These are phyloP conservation scores for Toxicodendron radicans DNA, from an alignment of 345 rosid species.

Conservation along the genomic window DNA sequence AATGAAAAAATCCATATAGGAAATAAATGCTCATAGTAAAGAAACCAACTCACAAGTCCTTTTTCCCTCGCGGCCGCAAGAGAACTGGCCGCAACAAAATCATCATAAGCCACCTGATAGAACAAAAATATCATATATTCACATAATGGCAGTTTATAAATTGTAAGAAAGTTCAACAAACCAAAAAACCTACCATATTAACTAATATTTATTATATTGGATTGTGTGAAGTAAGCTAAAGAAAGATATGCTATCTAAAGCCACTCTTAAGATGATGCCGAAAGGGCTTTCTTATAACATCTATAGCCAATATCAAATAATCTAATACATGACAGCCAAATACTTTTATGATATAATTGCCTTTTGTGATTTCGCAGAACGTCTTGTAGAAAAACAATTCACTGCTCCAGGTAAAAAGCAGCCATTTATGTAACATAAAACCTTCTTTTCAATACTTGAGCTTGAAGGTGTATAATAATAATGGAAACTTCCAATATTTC, in stretches of 20 bases:
- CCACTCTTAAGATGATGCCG: neutral
- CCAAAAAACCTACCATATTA: neutral
- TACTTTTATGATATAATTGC: neutral
- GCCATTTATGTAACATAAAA: neutral
- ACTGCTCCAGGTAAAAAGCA: neutral
- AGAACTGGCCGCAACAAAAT: conserved; percentile 85
- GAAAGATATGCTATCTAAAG: neutral
- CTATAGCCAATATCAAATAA: neutral
- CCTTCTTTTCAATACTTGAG: neutral
- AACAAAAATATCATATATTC: neutral
- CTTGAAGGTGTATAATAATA: neutral
- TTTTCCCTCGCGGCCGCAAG: conserved; percentile 84
- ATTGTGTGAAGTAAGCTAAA: neutral
- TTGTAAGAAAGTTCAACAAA: neutral
- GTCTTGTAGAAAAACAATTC: neutral
- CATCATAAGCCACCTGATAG: conserved; percentile 72
- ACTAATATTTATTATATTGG: neutral
- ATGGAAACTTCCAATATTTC: neutral
- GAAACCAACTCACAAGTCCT: conserved; percentile 71
- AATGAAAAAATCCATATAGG: neutral
- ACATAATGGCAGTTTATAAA: neutral
- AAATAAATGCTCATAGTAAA: conserved; percentile 13
- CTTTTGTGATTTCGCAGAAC: neutral
- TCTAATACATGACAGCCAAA: neutral
- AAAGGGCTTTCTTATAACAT: neutral